Evolutionary conservation across 257 asterid species (phyloP).

Genomic region (Solanum arcanum): DNA sequence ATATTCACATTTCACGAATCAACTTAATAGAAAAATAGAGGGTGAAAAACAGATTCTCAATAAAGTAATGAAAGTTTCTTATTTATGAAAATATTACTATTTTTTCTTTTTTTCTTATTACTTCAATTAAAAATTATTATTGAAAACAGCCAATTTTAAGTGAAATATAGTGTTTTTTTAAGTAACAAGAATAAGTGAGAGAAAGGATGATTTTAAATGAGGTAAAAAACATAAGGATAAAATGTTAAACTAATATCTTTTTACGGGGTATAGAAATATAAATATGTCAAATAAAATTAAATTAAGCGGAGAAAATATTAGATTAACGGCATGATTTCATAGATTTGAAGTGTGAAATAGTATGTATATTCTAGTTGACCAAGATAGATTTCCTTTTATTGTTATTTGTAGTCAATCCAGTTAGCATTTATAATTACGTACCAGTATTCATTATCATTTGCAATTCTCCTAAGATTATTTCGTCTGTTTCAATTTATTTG

Average conservation of each 20-base stretch:
- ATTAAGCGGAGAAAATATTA: neutral
- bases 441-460: neutral
- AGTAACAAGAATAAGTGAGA: neutral
- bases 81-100: no score
- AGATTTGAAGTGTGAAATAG: neutral
- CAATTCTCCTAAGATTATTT: neutral
- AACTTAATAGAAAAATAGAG: no score
- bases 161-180: no score
- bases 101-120: no score
- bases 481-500: no score
- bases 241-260: neutral
- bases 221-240: neutral
- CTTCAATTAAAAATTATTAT: no score
- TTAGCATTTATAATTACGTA: neutral
- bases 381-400: neutral
- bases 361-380: neutral
- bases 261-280: neutral
- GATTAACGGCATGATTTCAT: neutral
- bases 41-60: accelerated
- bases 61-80: no score
- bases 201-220: neutral
- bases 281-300: neutral
- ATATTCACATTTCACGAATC: accelerated
- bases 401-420: neutral
- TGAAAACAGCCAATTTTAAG: no score